Conservation (phyloP, 371 early-diverging fungal genomes). For the Mucor indicus region DNA sequence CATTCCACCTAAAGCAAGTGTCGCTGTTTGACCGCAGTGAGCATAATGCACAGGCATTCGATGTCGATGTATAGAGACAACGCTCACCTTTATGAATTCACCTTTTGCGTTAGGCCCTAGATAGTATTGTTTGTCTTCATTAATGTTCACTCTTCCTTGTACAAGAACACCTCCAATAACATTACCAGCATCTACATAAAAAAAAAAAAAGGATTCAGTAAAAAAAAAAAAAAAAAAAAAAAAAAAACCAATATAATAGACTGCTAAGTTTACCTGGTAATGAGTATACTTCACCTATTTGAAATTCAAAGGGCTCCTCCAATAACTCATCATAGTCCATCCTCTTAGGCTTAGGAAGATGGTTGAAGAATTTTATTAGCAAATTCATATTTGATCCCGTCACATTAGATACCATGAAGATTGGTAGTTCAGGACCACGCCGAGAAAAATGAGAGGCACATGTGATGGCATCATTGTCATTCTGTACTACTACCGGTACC, state of each 20-base stretch:
- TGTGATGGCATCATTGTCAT: conserved; percentile 66
- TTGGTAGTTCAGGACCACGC: conserved; percentile 63
- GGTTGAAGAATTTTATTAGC: conserved; percentile 71
- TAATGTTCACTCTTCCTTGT: conserved; percentile 44
- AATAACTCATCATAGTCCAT: conserved; percentile 32
- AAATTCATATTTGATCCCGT: conserved; percentile 80
- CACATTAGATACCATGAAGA: conserved; percentile 87
- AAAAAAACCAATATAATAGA: not conserved
- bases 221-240: not conserved
- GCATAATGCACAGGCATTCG: conserved; percentile 71
- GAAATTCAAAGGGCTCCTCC: conserved; percentile 70
- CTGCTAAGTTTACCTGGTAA: conserved; percentile 69
- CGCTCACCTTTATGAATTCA: conserved; percentile 43
- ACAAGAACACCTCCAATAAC: conserved; percentile 57
- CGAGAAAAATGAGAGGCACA: conserved; percentile 63
- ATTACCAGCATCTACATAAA: conserved; percentile 45
- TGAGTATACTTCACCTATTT: conserved; percentile 84
- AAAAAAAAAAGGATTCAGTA: not conserved
- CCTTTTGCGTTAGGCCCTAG: conserved; percentile 58
- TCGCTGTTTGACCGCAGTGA: conserved; percentile 81
- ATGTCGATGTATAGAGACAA: conserved; percentile 88
- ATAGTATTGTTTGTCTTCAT: conserved; percentile 27
- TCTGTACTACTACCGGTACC: conserved; percentile 76
- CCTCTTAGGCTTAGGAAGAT: conserved; percentile 53
- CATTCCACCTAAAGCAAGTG: conserved; percentile 60